Base-by-base conservation (phyloP, 768 basidiomycete genomes). In the Kwoniella pini region DNA sequence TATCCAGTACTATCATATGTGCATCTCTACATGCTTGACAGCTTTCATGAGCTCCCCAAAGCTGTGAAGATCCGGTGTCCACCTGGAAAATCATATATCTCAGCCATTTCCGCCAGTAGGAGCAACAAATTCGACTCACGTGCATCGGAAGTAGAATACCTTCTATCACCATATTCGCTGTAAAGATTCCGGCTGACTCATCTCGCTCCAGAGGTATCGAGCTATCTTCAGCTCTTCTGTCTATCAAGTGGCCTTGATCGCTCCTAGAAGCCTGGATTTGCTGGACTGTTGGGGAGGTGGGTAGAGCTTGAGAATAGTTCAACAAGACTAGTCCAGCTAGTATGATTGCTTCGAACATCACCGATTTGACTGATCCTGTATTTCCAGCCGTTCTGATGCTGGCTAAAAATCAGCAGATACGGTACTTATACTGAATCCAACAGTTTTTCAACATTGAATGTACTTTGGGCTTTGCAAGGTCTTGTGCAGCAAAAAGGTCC, bases 41-140 rank as follows among this genome's bases (percentile, higher is more conserved):
- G 5, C 33, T 26, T 11, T 15, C 39, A 12, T 54, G 52, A n/a
- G 52, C 52, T 42, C 28, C 52, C 52, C 52, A 54, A 36, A 42
- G 22, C 12, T 27, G 22, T 0, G 52, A 54, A 4, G 52, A 39
- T 5, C 52, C 40, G 24, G 52, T 54, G 19, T 54, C 52, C 33
- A 54, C 24, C 52, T 54, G 12, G 7, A 26, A 40, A 17, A n/a
- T n/a, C 24, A 38, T 9, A 36, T n/a, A 4, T 17, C 3, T 22
- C 49, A 51, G 7, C 12, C 17, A 12, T 24, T 9, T 9, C 9
- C 24, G 4, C 17, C 3, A 50, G 15, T 5, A 19, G n/a, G 13
- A 7, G 17, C 51, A 40, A 30, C 12, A 36, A 5, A 12, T 9
- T 6, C 13, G 28, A 39, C 52, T 26, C 26, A 54, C 52, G 15